Evolutionary conservation across 176 grass and related monocot genomes (phyloP).

Genomic region (Musa acuminata): DNA sequence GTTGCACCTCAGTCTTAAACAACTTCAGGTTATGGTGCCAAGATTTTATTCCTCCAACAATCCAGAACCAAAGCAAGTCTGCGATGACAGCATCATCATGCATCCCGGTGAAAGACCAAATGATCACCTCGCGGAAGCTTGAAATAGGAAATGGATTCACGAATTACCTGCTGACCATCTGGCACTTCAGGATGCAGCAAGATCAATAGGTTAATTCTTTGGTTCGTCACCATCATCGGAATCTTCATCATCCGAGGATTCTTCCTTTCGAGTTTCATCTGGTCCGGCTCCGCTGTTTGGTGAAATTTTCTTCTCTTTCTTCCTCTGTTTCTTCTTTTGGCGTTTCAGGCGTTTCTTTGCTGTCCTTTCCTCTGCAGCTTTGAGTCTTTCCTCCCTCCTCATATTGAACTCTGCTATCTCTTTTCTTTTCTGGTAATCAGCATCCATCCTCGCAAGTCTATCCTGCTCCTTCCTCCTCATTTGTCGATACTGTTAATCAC

Average conservation of each 20-base stretch:
- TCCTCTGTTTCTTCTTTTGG: conserved; percentile 10
- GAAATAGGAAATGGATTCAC: too few relatives aligned
- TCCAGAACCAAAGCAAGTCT: too few relatives aligned
- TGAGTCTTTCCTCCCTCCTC: conserved; percentile 80
- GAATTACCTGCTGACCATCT: too few relatives aligned
- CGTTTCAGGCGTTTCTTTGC: conserved; percentile 9
- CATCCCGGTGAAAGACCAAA: too few relatives aligned
- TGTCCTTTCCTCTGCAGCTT: conserved; percentile 29
- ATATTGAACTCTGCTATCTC: conserved; percentile 27
- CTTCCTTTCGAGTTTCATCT: conserved; percentile 17
- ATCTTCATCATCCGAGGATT: conserved; percentile 40
- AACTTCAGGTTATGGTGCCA: too few relatives aligned
- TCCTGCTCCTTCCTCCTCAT: conserved; percentile 14
- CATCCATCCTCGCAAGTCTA: conserved; percentile 13
- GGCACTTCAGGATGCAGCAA: too few relatives aligned
- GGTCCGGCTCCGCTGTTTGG: background rate
- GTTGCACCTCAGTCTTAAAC: too few relatives aligned
- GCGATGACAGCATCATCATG: too few relatives aligned
- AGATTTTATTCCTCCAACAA: too few relatives aligned
- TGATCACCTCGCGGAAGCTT: too few relatives aligned
- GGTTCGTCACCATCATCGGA: conserved; percentile 36
- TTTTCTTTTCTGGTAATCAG: conserved; percentile 20
- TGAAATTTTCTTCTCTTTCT: conserved; percentile 14
- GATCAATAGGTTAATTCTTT: conserved; percentile 11
- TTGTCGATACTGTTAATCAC: conserved; percentile 62